Percentiles rank a stretch among this genome's conserved stretches.
phyloP scores from a whole-genome alignment of 169 alveolate genomes.

The Plasmodium relictum region DNA sequence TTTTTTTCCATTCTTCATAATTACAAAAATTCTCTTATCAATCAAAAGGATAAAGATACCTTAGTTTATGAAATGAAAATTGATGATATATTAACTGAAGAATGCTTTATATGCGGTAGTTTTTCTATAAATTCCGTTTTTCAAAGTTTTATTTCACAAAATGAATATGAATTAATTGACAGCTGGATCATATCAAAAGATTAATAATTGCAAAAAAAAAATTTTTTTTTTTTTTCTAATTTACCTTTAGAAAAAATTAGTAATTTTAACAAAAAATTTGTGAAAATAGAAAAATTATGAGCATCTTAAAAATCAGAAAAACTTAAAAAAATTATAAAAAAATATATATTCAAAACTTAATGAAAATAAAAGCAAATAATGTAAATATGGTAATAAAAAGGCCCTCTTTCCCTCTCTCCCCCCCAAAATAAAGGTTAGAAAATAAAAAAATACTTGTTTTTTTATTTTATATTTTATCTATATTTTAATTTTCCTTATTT shows the following conservation, averaged over 20 bases:
- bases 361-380: no score
- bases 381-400: no score
- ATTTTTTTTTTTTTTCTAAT: background rate
- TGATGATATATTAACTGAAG: constrained; percentile 77
- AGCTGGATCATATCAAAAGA: constrained; percentile 74
- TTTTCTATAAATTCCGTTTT: constrained; percentile 62
- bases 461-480: background rate
- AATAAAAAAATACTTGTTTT: background rate
- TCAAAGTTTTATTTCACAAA: constrained; percentile 28
- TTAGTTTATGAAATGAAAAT: constrained; percentile 62
- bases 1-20: constrained; percentile 44
- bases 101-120: constrained; percentile 74
- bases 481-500: background rate
- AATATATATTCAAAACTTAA: background rate
- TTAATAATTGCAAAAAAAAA: background rate
- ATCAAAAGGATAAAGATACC: constrained; percentile 49
- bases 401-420: no score
- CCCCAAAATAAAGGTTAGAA: no score
- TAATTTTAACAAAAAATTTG: background rate
- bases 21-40: constrained; percentile 61
- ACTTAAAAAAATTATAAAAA: background rate
- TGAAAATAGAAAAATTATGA: background rate
- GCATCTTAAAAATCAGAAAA: background rate
- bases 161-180: constrained; percentile 45
- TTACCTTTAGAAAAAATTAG: no score